Percentiles rank a stretch among this genome's conserved stretches.
Evolutionary conservation across 2,329 filamentous ascomycete species (phyloP).

Genomic region (Talaromyces sp.): DNA sequence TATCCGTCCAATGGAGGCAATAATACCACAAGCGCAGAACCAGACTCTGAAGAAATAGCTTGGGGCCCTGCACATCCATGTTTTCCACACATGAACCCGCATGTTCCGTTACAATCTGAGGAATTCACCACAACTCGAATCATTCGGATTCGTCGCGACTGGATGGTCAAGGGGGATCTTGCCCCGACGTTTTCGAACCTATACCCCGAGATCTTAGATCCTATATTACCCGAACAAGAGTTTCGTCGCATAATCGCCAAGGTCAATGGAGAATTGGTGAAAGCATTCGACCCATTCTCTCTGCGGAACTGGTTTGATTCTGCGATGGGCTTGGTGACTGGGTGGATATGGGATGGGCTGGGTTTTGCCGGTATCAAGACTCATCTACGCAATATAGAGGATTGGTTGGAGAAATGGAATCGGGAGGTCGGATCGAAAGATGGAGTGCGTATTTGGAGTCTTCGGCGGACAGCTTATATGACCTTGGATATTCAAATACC

Average conservation of each 20-base stretch:
- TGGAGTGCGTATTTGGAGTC: constrained; percentile 69
- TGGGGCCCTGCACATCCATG: constrained; percentile 96
- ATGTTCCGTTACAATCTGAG: constrained; percentile 73
- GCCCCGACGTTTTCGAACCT: constrained; percentile 92
- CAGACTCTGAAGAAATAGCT: constrained; percentile 66
- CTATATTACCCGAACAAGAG: constrained; percentile 77
- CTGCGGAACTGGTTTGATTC: constrained; percentile 76
- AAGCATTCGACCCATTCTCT: constrained; percentile 76
- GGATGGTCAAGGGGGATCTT: constrained; percentile 83
- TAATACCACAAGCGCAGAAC: constrained; percentile 40
- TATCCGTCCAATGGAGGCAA: constrained; percentile 37
- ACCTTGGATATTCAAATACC: constrained; percentile 54
- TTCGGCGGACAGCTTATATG: constrained; percentile 84
- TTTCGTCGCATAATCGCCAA: constrained; percentile 79
- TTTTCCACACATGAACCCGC: constrained; percentile 87
- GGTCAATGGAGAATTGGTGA: constrained; percentile 72
- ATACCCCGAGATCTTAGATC: constrained; percentile 93
- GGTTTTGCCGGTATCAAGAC: constrained; percentile 74
- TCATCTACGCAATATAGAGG: constrained; percentile 66
- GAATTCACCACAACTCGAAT: constrained; percentile 78
- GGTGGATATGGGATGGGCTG: constrained; percentile 92
- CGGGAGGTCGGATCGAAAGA: constrained; percentile 56
- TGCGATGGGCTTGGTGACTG: constrained; percentile 74
- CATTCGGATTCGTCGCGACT: constrained; percentile 87
- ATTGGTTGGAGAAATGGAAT: constrained; percentile 87